A percentile compares a stretch with the other conserved stretches of the same genome.
Evolutionary conservation across 495 filamentous ascomycete species (phyloP).

Genomic region (Amorphotheca resinae): DNA sequence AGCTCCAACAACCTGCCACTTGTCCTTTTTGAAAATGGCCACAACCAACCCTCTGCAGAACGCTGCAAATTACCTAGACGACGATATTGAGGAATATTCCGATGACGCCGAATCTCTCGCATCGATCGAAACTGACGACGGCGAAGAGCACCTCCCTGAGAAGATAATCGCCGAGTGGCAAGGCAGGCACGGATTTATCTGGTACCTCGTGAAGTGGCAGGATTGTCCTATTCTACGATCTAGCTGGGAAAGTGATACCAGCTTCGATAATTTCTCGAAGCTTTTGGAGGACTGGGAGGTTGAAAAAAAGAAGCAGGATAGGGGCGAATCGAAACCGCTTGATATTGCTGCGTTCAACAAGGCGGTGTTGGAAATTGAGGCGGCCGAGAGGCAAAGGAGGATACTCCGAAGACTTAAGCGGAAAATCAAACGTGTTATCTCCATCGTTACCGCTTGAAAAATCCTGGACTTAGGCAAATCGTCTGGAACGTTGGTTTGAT

Average conservation of each 20-base stretch:
- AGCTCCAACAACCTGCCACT: conserved; percentile 8
- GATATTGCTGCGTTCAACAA: conserved; percentile 14
- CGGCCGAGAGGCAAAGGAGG: conserved; percentile 10
- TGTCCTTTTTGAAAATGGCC: conserved; percentile 14
- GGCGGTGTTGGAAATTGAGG: conserved; percentile 9
- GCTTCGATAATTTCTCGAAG: conserved; percentile 6
- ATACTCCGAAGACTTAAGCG: conserved; percentile 14
- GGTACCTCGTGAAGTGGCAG: conserved; percentile 23
- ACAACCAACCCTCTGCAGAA: neutral
- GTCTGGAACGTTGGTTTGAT: no score
- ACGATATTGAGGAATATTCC: conserved; percentile 2
- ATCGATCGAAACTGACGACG: conserved; percentile 18
- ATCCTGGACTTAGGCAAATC: no score
- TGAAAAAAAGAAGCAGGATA: conserved; percentile 13
- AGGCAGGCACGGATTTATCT: conserved; percentile 6
- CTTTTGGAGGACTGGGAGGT: conserved; percentile 14
- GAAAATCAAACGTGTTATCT: conserved; percentile 12
- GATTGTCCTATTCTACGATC: conserved; percentile 20
- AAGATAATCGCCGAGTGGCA: conserved; percentile 16
- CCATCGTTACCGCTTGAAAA: conserved; percentile 14
- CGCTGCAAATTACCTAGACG: neutral
- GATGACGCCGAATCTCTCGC: conserved; percentile 19
- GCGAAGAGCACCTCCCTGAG: conserved; percentile 16
- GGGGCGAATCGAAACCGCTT: conserved; percentile 12
- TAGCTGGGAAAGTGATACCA: conserved; percentile 13